phyloP scores from a whole-genome alignment of 495 filamentous ascomycete species.

The Halenospora varia region DNA sequence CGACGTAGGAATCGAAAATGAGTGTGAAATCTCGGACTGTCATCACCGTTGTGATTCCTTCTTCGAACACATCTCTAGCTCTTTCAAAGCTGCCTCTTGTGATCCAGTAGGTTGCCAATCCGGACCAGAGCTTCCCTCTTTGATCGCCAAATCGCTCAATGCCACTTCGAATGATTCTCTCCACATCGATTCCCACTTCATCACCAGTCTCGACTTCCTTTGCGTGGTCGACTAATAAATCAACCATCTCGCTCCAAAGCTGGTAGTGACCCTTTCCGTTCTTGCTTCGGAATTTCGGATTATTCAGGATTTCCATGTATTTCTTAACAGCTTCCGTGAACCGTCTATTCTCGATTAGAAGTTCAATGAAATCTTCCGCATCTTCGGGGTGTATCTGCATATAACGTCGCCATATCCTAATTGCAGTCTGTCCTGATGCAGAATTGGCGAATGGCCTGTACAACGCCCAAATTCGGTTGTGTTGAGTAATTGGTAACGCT shows the following conservation, averaged over 20 bases:
- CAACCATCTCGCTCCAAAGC: conserved; percentile 98
- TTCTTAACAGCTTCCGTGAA: conserved; percentile 92
- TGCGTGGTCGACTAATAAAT: conserved; percentile 87
- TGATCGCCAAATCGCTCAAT: conserved; percentile 93
- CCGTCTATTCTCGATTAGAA: conserved; percentile 74
- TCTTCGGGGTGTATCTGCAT: conserved; percentile 98
- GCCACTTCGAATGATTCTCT: conserved; percentile 89
- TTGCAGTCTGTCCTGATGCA: conserved; percentile 83
- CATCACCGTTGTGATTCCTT: conserved; percentile 97
- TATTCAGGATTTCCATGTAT: conserved; percentile 93
- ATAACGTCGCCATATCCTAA: conserved; percentile 92
- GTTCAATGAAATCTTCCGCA: conserved; percentile 88
- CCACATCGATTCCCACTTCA: conserved; percentile 81
- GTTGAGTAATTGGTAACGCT: conserved; percentile 93
- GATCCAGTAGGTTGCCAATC: conserved; percentile 95
- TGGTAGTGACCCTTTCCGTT: conserved; percentile 93
- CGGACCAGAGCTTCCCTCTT: conserved; percentile 93
- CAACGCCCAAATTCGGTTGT: conserved; percentile 93
- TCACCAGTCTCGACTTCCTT: conserved; percentile 78
- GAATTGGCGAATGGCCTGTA: conserved; percentile 92
- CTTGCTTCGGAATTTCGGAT: conserved; percentile 87
- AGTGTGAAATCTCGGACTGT: conserved; percentile 98
- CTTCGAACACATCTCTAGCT: conserved; percentile 90
- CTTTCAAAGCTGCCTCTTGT: conserved; percentile 85
- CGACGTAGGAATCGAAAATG: conserved; percentile 92